A percentile compares a stretch with the other conserved stretches of the same genome.
phyloP scores from a whole-genome alignment of 441 rosid species.

The Eutrema salsugineum region DNA sequence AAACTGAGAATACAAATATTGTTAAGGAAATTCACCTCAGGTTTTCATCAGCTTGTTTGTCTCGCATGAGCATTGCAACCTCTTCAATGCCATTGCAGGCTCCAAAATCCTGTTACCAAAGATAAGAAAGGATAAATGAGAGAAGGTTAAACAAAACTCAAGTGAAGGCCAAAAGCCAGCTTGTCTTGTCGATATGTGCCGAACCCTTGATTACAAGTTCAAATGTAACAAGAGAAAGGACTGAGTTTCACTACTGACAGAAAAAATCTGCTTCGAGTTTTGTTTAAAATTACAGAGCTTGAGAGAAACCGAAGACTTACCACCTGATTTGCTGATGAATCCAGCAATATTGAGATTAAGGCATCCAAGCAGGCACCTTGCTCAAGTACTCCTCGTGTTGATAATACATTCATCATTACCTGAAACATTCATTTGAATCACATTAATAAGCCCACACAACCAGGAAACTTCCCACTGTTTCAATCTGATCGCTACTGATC shows the following conservation, averaged over 20 bases:
- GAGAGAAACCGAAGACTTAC: slow-evolving; percentile 34
- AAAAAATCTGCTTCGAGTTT: not conserved
- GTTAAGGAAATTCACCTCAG: slow-evolving; percentile 51
- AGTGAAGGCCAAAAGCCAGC: not conserved
- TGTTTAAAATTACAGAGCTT: not conserved
- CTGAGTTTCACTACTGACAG: not conserved
- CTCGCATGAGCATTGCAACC: slow-evolving; percentile 72
- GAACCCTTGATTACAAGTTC: not conserved
- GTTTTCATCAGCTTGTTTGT: slow-evolving; percentile 85
- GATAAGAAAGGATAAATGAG: not conserved
- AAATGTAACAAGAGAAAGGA: not conserved
- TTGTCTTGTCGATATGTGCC: not conserved
- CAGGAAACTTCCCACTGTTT: not conserved
- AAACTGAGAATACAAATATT: not conserved
- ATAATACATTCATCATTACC: slow-evolving; percentile 85
- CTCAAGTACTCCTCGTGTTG: slow-evolving; percentile 70
- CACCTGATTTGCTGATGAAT: slow-evolving; percentile 92
- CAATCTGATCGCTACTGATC: not conserved
- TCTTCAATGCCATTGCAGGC: slow-evolving; percentile 82
- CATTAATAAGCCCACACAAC: not conserved
- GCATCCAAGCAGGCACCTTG: slow-evolving; percentile 96
- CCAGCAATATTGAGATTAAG: slow-evolving; percentile 75
- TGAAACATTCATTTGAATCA: slow-evolving; percentile 24
- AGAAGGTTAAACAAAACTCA: not conserved
- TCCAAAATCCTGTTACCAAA: slow-evolving; percentile 63